Conservation (phyloP, 441 rosid species). For the Isatis lusitanica region DNA sequence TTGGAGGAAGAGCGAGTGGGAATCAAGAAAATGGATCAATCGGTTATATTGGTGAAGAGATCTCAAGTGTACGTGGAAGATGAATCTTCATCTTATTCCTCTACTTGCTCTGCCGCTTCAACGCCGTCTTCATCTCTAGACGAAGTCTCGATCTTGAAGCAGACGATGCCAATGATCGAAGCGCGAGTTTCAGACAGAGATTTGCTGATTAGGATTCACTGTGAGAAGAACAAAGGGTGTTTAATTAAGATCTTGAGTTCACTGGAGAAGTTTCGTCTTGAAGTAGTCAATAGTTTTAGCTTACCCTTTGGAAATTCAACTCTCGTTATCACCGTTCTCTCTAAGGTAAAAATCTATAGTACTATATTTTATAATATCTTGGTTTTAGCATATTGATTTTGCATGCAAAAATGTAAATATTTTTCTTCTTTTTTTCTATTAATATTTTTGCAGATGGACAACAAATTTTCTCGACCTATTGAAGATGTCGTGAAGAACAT, state of each 20-base stretch:
- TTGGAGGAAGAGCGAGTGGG: conserved; percentile 44
- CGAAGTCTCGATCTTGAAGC: conserved; percentile 28
- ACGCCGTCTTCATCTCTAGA: conserved; percentile 27
- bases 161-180: conserved; percentile 72
- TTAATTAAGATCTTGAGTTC: conserved; percentile 48
- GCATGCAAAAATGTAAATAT: not conserved
- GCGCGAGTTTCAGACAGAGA: conserved; percentile 62
- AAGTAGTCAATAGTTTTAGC: conserved; percentile 51
- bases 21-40: conserved; percentile 58
- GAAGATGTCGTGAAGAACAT: conserved; percentile 70
- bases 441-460: conserved; percentile 58
- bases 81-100: conserved; percentile 44
- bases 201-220: conserved; percentile 69
- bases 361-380: not conserved
- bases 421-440: not conserved
- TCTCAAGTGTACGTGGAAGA: conserved; percentile 48
- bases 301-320: conserved; percentile 71
- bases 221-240: conserved; percentile 55
- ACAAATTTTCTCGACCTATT: conserved; percentile 48
- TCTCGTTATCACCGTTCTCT: conserved; percentile 65
- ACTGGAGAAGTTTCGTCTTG: conserved; percentile 57
- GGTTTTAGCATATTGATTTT: not conserved
- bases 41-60: conserved; percentile 63
- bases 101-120: conserved; percentile 41
- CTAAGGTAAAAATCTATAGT: conserved; percentile 51